A percentile compares a stretch with the other conserved stretches of the same genome.
These are phyloP conservation scores for Achlya hypogyna DNA, from an alignment of 352 stramenopile species.

Conservation along the genomic window DNA sequence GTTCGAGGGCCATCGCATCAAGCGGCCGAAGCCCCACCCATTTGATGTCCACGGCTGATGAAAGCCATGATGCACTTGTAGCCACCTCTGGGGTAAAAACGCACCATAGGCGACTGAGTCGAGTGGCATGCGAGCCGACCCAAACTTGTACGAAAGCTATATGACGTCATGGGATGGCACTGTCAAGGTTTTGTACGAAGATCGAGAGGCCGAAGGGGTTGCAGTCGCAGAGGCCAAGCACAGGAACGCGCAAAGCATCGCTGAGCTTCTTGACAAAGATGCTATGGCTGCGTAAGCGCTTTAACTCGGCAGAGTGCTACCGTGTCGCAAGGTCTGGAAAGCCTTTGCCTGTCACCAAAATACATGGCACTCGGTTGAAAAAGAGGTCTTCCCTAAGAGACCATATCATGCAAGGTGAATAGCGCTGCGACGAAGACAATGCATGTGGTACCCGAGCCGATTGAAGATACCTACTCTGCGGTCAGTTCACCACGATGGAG, in stretches of 20 bases:
- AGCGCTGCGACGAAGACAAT: too few species aligned
- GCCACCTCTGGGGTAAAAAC: too few species aligned
- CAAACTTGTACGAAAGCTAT: slow-evolving; percentile 87
- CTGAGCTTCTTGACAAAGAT: slow-evolving; percentile 80
- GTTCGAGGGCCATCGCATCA: slow-evolving; percentile 38
- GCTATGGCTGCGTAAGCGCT: too few species aligned
- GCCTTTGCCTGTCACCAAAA: slow-evolving; percentile 89
- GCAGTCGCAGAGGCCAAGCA: slow-evolving; percentile 89
- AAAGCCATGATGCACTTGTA: too few species aligned
- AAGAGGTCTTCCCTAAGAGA: slow-evolving; percentile 71
- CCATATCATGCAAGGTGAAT: too few species aligned
- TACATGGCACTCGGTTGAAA: slow-evolving; percentile 78
- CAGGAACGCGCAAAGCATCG: slow-evolving; percentile 64
- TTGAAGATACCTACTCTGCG: slow-evolving; percentile 88
- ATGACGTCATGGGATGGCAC: not conserved
- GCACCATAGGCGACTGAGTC: slow-evolving; percentile 55
- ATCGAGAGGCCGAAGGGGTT: slow-evolving; percentile 92
- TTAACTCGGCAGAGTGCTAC: too few species aligned
- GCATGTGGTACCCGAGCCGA: slow-evolving; percentile 74
- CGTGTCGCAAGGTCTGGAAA: slow-evolving; percentile 92
- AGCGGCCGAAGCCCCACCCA: slow-evolving; percentile 90
- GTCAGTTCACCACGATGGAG: not conserved
- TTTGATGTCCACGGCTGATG: slow-evolving; percentile 76
- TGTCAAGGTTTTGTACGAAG: slow-evolving; percentile 37
- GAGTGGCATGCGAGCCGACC: slow-evolving; percentile 74